A percentile compares a stretch with the other conserved stretches of the same genome.
phyloP scores from a whole-genome alignment of 129 eudicot genomes.

The Apium graveolens region DNA sequence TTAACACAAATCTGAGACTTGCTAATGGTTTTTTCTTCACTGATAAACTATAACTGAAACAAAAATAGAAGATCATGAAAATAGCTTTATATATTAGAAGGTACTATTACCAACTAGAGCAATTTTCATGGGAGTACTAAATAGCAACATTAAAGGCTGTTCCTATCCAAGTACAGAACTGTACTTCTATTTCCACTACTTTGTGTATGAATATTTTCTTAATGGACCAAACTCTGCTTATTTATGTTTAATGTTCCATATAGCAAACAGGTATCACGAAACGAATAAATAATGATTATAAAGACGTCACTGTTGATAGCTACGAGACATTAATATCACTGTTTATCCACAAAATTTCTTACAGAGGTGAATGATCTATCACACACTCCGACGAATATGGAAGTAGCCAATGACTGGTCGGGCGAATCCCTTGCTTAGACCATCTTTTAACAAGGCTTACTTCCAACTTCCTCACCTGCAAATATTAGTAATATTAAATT shows the following conservation, averaged over 20 bases:
- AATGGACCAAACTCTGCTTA: background rate
- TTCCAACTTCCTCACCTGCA: slow-evolving; percentile 59
- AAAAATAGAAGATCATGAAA: background rate
- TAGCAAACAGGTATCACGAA: background rate
- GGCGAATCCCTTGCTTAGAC: slow-evolving; percentile 46
- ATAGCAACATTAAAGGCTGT: background rate
- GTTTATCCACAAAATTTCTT: slow-evolving; percentile 19
- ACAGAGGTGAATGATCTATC: slow-evolving; percentile 34
- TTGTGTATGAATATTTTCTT: background rate
- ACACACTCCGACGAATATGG: slow-evolving; percentile 33
- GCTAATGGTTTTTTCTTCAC: background rate
- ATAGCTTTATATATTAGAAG: background rate
- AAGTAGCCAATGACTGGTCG: slow-evolving; percentile 40
- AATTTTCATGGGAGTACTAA: background rate
- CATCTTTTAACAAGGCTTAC: slow-evolving; percentile 53
- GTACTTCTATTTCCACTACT: background rate
- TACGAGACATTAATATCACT: background rate
- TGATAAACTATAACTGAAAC: background rate
- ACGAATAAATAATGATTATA: background rate
- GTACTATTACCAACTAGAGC: background rate
- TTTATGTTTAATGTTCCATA: background rate
- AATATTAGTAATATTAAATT: slow-evolving; percentile 9
- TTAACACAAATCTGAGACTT: background rate
- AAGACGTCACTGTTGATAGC: background rate
- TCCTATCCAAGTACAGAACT: background rate